Conservation (phyloP, 257 asterid genomes). For the Forsythia suspensa region DNA sequence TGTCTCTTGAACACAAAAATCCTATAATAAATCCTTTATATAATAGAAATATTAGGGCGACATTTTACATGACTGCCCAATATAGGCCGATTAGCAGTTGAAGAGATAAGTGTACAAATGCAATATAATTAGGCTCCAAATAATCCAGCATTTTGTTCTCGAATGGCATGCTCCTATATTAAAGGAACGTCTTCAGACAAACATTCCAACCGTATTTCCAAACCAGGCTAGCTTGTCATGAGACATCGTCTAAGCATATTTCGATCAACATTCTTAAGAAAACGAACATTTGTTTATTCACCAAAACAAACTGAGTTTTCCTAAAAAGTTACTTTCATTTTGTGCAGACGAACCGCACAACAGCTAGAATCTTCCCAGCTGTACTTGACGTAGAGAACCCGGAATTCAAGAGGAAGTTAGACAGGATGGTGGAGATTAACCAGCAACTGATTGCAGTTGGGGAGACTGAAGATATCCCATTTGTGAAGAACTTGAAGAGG, state of each 20-base stretch:
- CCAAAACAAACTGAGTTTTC: neutral
- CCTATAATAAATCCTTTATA: neutral
- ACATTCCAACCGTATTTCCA: no score
- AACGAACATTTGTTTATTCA: no score
- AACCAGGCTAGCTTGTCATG: no score
- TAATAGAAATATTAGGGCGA: neutral
- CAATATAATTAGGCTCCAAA: no score
- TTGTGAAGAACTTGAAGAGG: conserved; percentile 90
- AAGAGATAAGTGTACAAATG: no score
- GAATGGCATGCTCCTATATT: no score
- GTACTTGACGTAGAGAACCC: neutral
- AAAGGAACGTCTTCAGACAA: no score
- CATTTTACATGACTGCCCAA: neutral
- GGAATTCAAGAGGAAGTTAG: conserved; percentile 82
- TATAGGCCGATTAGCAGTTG: neutral
- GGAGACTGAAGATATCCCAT: conserved; percentile 56
- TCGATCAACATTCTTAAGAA: neutral
- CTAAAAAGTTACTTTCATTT: neutral
- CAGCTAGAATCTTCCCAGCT: neutral
- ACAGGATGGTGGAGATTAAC: conserved; percentile 88
- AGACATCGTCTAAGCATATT: neutral
- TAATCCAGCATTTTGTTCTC: no score
- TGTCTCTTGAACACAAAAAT: neutral
- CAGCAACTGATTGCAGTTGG: conserved; percentile 62
- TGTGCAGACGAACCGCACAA: neutral